Base-by-base conservation (phyloP, 176 grass and related monocot genomes). In the Aegilops sharonensis region DNA sequence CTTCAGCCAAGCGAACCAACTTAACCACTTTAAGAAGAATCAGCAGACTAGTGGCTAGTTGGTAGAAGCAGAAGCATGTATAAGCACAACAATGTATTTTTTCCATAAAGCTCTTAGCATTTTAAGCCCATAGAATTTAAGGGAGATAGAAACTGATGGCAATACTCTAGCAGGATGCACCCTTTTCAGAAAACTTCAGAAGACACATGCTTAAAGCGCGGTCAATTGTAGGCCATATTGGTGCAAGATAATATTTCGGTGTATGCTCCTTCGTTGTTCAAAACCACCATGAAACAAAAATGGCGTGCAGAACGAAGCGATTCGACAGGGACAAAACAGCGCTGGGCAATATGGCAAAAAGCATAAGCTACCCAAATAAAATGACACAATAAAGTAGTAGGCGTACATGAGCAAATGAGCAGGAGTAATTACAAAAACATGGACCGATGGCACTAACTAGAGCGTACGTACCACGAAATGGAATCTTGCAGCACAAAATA, bases 401-500 rank as follows among this genome's bases (percentile, higher is more conserved):
- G 60, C n/a, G n/a, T 63, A 63, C 60, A 63, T 0, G 3, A 63
- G 61, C 66, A 72, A 74, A 74, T 52, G 65, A 65, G 68, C 68
- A 25, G 23, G 63, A 78, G 18, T 52, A 90, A 42, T 75, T 81
- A 73, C 84, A 87, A 83, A 72, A 39, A 27, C 56, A 82, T 79
- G 34, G 66, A 81, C 69, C 31, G 21, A 47, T 73, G 66, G 71
- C 43, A 87, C 43, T 72, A 90, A 67, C 56, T 20, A 43, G 74
- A 64, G 64, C 39, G 17, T 83, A 65, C 11, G 7, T 86, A 64
- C 39, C 13, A 62, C 45, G 56, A 57, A 79, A 89, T 81, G 68
- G 82, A 81, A 90, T 73, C 79, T 83, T 73, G 65, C 43, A 83
- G 80, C 45, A 74, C 45, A 65, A 78, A 65, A 73, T 73, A 32